Percentiles rank a stretch among this genome's conserved stretches.
phyloP scores from a whole-genome alignment of 192 early-diverging fungal species.

The Mortierella hygrophila region DNA sequence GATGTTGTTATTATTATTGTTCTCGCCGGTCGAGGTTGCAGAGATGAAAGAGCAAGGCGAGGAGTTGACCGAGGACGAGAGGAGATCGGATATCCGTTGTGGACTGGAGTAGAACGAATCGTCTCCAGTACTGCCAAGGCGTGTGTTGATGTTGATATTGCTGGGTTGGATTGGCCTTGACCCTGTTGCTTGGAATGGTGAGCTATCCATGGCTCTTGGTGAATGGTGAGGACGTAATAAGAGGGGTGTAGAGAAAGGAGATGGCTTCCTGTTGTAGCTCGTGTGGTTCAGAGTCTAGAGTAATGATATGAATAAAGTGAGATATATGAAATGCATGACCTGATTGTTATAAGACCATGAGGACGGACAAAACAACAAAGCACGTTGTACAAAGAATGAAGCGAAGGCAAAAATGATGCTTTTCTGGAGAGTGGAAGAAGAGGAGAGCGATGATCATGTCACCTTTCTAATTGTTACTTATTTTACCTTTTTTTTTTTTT shows the following conservation, averaged over 20 bases:
- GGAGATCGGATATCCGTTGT: conserved; percentile 7
- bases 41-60: conserved; percentile 47
- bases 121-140: neutral
- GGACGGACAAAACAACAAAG: neutral
- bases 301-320: neutral
- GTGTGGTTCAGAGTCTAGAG: neutral
- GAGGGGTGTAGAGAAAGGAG: neutral
- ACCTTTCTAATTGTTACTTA: too few species aligned
- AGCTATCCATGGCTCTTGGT: neutral
- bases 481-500: neutral
- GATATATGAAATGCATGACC: neutral
- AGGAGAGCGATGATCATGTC: conserved; percentile 2
- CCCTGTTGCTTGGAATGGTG: neutral
- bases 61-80: conserved; percentile 33
- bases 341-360: neutral
- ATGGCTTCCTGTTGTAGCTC: neutral
- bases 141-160: conserved; percentile 4
- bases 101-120: neutral
- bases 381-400: neutral
- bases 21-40: conserved; percentile 23
- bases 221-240: neutral
- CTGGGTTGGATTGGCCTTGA: conserved; percentile 1
- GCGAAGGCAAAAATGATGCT: neutral
- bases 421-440: neutral
- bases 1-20: neutral